Conservation (phyloP, 805 yeast species). For the Candida wancherniae region DNA sequence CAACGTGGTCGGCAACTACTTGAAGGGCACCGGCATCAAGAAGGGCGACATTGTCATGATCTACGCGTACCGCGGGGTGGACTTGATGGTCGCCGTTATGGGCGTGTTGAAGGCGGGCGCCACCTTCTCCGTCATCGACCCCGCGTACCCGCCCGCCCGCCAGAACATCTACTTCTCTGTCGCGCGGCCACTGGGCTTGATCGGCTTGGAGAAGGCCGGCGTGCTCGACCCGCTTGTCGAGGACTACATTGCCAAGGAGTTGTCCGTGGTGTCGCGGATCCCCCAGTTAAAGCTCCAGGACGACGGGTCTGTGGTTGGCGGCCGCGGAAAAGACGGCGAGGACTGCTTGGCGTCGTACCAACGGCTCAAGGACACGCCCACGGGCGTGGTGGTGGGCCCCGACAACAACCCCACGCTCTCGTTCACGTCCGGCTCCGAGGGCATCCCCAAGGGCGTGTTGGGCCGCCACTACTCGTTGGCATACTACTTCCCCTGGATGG, state of each 20-base stretch:
- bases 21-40: constrained; percentile 73
- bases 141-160: constrained; percentile 98
- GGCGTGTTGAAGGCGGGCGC: constrained; percentile 99
- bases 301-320: constrained; percentile 70
- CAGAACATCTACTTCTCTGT: constrained; percentile 91
- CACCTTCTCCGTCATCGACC: constrained; percentile 96
- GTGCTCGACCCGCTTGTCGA: constrained; percentile 69
- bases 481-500: constrained; percentile 99
- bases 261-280: constrained; percentile 66
- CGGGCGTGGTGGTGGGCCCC: constrained; percentile 94
- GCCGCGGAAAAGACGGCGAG: constrained; percentile 25
- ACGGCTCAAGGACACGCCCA: constrained; percentile 48
- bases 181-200: constrained; percentile 87
- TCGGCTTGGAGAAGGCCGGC: constrained; percentile 91
- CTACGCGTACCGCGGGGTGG: constrained; percentile 96
- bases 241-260: constrained; percentile 67
- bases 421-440: constrained; percentile 97
- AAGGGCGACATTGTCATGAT: constrained; percentile 97
- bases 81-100: constrained; percentile 92
- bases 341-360: constrained; percentile 52
- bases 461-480: constrained; percentile 97
- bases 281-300: constrained; percentile 74
- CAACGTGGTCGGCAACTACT: constrained; percentile 85
- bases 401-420: constrained; percentile 96
- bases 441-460: constrained; percentile 96